Evolutionary conservation across 495 filamentous ascomycete genomes (phyloP).

Genomic region (Podospora pseudopauciseta): DNA sequence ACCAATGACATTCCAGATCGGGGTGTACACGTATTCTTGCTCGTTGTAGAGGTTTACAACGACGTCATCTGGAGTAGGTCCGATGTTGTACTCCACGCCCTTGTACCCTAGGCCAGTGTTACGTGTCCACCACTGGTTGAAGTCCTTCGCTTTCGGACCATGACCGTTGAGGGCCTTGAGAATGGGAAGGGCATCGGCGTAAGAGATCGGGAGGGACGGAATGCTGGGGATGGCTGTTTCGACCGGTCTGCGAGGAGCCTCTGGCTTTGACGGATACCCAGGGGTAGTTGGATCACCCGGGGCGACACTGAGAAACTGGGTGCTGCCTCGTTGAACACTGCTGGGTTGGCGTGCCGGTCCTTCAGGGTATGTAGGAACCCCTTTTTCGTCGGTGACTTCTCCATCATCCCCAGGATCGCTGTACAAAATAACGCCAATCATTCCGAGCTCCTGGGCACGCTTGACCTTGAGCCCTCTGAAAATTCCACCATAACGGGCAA

Average conservation of each 20-base stretch:
- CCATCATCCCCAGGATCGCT: constrained; percentile 89
- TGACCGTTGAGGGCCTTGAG: constrained; percentile 85
- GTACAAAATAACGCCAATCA: constrained; percentile 83
- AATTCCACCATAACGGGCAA: constrained; percentile 79
- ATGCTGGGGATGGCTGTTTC: constrained; percentile 71
- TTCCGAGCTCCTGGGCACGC: constrained; percentile 85
- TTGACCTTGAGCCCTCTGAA: constrained; percentile 93
- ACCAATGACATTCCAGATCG: constrained; percentile 93
- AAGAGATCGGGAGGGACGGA: constrained; percentile 90
- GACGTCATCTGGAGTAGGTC: constrained; percentile 73
- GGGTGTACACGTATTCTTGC: constrained; percentile 85
- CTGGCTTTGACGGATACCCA: constrained; percentile 91
- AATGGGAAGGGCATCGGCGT: constrained; percentile 77
- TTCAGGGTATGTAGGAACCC: constrained; percentile 73
- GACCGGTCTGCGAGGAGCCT: constrained; percentile 70
- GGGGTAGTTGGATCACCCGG: constrained; percentile 77
- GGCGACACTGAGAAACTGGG: constrained; percentile 69
- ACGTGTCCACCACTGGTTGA: constrained; percentile 67
- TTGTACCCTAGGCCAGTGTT: constrained; percentile 73
- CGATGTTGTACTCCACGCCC: constrained; percentile 87
- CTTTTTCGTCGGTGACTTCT: constrained; percentile 73
- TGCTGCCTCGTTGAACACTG: constrained; percentile 89
- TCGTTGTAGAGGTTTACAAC: constrained; percentile 80
- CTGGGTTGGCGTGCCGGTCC: constrained; percentile 85
- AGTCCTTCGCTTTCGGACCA: constrained; percentile 72